Conservation (phyloP, 2,329 filamentous ascomycete genomes). For the Neurospora sp. region DNA sequence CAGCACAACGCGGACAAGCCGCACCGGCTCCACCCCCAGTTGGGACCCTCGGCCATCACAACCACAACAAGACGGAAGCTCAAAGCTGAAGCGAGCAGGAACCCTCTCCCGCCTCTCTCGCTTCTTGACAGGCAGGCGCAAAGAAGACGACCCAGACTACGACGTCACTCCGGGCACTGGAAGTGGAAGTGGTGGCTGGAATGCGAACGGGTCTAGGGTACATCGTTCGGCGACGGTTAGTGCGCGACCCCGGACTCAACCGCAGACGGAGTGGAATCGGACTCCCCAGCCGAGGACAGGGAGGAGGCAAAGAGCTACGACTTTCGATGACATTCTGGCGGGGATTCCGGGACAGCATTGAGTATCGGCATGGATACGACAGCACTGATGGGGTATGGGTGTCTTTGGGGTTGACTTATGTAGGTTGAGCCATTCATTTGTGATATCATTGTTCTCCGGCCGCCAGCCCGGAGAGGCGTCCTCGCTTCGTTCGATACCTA, state of each 20-base stretch:
- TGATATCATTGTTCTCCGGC: background rate
- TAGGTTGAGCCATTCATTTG: background rate
- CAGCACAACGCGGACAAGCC: background rate
- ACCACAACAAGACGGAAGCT: background rate
- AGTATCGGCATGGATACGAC: background rate
- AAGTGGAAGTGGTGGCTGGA: background rate
- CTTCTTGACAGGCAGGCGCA: background rate
- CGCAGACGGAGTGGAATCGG: background rate
- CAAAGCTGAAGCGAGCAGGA: background rate
- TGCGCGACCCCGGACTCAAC: background rate
- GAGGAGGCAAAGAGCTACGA: constrained; percentile 6
- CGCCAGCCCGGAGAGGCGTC: background rate
- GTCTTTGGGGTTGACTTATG: background rate
- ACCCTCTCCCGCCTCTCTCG: constrained; percentile 6
- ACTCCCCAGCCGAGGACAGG: background rate
- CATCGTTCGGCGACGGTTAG: background rate
- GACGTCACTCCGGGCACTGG: background rate
- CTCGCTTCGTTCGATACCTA: background rate
- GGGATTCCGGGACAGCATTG: background rate
- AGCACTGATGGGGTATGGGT: background rate
- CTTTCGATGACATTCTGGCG: constrained; percentile 13
- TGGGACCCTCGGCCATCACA: background rate
- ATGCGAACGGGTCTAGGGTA: background rate
- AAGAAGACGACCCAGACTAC: background rate
- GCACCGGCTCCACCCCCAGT: background rate